Base-by-base conservation (phyloP, 2,329 filamentous ascomycete genomes). In the Ophiosphaerella herpotricha region DNA sequence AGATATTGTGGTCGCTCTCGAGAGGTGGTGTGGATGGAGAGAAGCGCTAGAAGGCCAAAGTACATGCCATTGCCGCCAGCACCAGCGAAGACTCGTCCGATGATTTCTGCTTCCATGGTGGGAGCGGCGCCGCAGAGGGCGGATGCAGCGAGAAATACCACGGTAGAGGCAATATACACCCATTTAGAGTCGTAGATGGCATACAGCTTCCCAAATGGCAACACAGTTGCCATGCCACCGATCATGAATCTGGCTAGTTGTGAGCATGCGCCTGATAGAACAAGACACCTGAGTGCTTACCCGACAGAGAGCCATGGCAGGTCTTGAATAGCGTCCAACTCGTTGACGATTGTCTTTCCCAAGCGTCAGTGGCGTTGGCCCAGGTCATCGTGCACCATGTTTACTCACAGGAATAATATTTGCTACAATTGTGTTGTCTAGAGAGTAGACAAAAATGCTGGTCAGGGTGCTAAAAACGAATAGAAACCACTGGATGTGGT, bases 51-150 rank as follows among this genome's bases (percentile, higher is more conserved):
- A 1, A 47, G 46, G 3, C 73, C 74, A 7, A 64, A 39, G 39
- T 78, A 79, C 57, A 76, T 71, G 14, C 77, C 78, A 4, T 60
- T 58, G 1, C 75, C 78, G 4, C 78, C 77, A 26, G 75, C 56
- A 26, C 78, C 78, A 37, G 71, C 71, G 23, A 79, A 66, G 13
- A 70, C 75, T 5, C 78, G 70, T 4, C 78, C 78, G 13, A 78
- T 60, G 35, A 71, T 67, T 26, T 64, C 31, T 7, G 63, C 54
- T 16, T 61, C 53, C 45, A 71, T 70, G 23, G 39, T 54, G 1
- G 63, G 63, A 12, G 67, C 62, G 14, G 50, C 58, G 38, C 65
- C 67, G 43, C 68, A 71, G 7, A 72, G 36, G 12, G 67, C 63
- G 9, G 50, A 58, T 13, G 61, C 68, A 26, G 54, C 61, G 43